Base-by-base conservation (phyloP, 116 monocot genomes). In the Zostera marina region DNA sequence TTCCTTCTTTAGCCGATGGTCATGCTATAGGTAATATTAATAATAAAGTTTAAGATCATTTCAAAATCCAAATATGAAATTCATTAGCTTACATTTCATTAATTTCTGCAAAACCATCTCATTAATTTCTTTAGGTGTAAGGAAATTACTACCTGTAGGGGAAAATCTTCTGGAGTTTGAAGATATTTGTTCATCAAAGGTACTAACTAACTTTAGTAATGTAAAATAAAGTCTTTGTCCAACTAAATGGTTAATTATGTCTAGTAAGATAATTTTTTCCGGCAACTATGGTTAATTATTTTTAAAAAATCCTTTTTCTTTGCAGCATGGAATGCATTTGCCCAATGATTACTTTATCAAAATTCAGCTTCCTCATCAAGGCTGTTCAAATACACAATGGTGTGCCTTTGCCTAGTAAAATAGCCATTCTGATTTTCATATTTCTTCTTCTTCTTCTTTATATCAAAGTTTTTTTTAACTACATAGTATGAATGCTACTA, bases 1-100 rank as follows among this genome's bases (percentile, higher is more conserved):
- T 92, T 57, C 92, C 80, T 65, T 72, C 73, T 72, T 80, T 92
- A 52, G 42, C 47, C 64, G 83, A 76, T 72, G 92, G 78, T 2
- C 69, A 81, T 76, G 66, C 80, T 19, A 74, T 73, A 56, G 92
- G 92, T 92, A 68, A 49, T 19, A 74, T 73, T 53, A 87, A 87
- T 92, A 68, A 49, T 17, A 7, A 11, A 44, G 11, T 51, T 24
- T 55, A 43, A n/a, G 21, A 8, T 47, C 23, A 24, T 32, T 32
- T 32, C 32, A 32, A 32, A 32, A 32, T 32, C 32, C 13, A 6
- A 22, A 60, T 14, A 52, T 8, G 32, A 44, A 14, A 13, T 52
- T 10, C 10, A 13, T 22, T 8, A 11, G 11, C 20, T 22, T 22
- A 3, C 9, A 8, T 11, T 15, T 21, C 16, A 17, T 51, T 3